These are phyloP conservation scores for Citrus sp. DNA, from an alignment of 345 rosid species.

Conservation along the genomic window DNA sequence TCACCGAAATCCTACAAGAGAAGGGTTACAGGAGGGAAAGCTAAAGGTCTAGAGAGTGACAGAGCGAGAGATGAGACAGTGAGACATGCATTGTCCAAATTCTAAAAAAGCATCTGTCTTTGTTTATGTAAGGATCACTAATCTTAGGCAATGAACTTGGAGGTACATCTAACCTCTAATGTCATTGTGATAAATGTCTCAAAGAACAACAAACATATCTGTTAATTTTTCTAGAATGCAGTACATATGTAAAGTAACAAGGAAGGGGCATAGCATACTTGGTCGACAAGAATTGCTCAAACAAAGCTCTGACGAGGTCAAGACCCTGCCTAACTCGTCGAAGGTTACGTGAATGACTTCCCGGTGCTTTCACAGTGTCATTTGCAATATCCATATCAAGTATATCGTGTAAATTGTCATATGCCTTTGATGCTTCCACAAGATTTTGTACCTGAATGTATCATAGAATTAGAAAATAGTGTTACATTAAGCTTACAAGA, in stretches of 20 bases:
- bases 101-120: neutral
- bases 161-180: neutral
- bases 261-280: slow-evolving; percentile 27
- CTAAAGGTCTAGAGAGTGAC: too few species aligned
- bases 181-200: neutral
- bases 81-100: neutral
- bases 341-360: slow-evolving; percentile 78
- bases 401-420: slow-evolving; percentile 46
- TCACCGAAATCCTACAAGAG: too few species aligned
- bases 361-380: slow-evolving; percentile 63
- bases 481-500: neutral
- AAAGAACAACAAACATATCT: neutral
- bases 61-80: too few species aligned
- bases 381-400: slow-evolving; percentile 67
- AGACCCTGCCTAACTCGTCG: slow-evolving; percentile 92
- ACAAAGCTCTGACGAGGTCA: slow-evolving; percentile 80
- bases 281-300: slow-evolving; percentile 59
- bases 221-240: neutral
- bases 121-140: neutral
- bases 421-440: slow-evolving; percentile 61
- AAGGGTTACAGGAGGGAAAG: too few species aligned
- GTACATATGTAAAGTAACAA: neutral
- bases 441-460: slow-evolving; percentile 55
- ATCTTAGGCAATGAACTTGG: neutral
- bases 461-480: neutral